Base-by-base conservation (phyloP, 1,284 basidiomycete species). In the Boletus semigastroideus region DNA sequence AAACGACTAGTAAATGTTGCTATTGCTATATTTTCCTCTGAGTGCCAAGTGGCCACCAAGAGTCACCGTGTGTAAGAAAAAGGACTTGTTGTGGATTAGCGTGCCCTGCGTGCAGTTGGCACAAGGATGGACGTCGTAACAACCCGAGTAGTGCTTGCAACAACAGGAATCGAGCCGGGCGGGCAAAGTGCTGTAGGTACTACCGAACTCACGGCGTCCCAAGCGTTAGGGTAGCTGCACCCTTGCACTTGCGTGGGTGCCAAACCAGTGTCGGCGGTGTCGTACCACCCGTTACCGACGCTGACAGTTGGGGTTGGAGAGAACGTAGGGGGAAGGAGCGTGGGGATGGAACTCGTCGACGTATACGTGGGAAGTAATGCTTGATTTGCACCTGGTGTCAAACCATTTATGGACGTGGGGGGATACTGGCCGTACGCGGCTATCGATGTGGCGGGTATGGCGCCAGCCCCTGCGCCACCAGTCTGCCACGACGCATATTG, bases 281-380 rank as follows among this genome's bases (percentile, higher is more conserved):
- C 78, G 43, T 76, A 76, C 93, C 94, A 95, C 8, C 91, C 92
- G 59, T 79, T 76, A 7, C 84, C 87, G 3, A 77, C 72, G 56
- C 74, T 73, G 48, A 83, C 76, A 5, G 76, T 78, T 22, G 73
- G 71, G 5, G 61, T 68, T 5, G 78, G 76, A 10, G 84, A 81
- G 46, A 79, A 72, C 4, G 80, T 80, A n/a, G 86, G 84, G 37
- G 78, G 76, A 3, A 83, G 76, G 13, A 90, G 75, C 5, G 80
- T 83, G 44, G 69, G 65, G 46, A 85, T 71, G 2, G 77, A 72
- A 14, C 78, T 86, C 0, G 90, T 89, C 5, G 81, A 72, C 3
- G 91, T 90, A 66, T 91, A 92, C 14, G 81, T 79, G 5, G 86
- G 83, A 14, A 87, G 64, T 22, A 69, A 41, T 14, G 50, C 50